A percentile compares a stretch with the other conserved stretches of the same genome.
Conservation (phyloP, 805 yeast genomes). For the Saturnispora galanensis region DNA sequence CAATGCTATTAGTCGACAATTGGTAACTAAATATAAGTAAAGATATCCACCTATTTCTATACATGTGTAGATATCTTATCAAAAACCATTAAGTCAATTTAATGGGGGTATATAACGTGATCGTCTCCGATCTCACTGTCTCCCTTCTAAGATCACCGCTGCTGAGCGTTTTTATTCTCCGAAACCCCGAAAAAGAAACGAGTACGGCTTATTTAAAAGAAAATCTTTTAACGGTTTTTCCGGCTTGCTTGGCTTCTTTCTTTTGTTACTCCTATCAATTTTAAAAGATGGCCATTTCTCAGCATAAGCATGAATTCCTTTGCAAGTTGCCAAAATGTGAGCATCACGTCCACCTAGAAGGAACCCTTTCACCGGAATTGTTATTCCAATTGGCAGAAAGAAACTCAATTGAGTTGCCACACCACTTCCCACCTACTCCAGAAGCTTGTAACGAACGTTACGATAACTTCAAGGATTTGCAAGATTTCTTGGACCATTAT, state of each 20-base stretch:
- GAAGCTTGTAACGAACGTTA: slow-evolving; percentile 53
- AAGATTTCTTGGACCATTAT: slow-evolving; percentile 70
- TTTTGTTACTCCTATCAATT: not conserved
- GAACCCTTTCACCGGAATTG: slow-evolving; percentile 69
- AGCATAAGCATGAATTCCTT: slow-evolving; percentile 39
- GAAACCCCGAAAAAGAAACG: not conserved
- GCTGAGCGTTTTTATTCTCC: too few species aligned
- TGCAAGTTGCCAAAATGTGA: slow-evolving; percentile 77
- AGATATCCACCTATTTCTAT: too few species aligned
- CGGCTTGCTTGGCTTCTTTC: not conserved
- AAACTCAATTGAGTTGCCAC: slow-evolving; percentile 53
- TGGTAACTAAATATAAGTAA: too few species aligned
- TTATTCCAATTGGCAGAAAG: slow-evolving; percentile 60
- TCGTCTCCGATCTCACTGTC: too few species aligned
- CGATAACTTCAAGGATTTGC: slow-evolving; percentile 52
- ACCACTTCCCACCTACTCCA: slow-evolving; percentile 47
- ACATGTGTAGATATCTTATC: too few species aligned
- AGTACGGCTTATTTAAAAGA: not conserved
- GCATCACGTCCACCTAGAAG: slow-evolving; percentile 79
- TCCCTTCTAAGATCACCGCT: too few species aligned
- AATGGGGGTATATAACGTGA: too few species aligned
- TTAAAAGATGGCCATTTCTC: not conserved
- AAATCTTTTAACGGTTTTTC: not conserved
- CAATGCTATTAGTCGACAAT: too few species aligned
- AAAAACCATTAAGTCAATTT: too few species aligned